phyloP scores from a whole-genome alignment of 176 grass and related monocot genomes.

The Triticum timopheevii region DNA sequence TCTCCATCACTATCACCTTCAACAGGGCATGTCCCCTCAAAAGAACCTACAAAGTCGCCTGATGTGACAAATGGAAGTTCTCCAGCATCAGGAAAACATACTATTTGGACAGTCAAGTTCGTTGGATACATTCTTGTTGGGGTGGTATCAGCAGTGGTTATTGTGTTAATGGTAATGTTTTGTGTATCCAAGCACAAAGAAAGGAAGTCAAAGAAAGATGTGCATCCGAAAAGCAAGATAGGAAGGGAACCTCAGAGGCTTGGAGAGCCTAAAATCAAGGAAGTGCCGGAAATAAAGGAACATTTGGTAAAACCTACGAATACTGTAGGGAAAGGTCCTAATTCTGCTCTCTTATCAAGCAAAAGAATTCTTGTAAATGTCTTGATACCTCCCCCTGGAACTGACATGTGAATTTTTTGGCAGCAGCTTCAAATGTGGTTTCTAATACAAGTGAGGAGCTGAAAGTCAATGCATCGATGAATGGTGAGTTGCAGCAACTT shows the following conservation, averaged over 20 bases:
- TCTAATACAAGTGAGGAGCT: slow-evolving; percentile 40
- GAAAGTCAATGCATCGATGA: slow-evolving; percentile 29
- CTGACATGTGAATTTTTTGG: slow-evolving; percentile 2
- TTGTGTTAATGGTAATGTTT: slow-evolving; percentile 60
- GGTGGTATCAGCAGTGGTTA: slow-evolving; percentile 59
- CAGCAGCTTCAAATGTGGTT: slow-evolving; percentile 41
- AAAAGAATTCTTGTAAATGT: background rate
- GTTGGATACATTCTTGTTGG: slow-evolving; percentile 80
- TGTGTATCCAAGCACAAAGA: slow-evolving; percentile 86
- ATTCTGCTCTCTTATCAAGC: slow-evolving; percentile 20
- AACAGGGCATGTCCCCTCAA: slow-evolving; percentile 45
- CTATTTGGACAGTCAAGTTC: slow-evolving; percentile 55
- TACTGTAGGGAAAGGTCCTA: slow-evolving; percentile 62
- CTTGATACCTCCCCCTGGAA: background rate
- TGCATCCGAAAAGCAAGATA: slow-evolving; percentile 48
- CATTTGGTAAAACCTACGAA: slow-evolving; percentile 45
- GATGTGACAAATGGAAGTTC: slow-evolving; percentile 38
- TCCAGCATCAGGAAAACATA: slow-evolving; percentile 40
- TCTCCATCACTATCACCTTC: slow-evolving; percentile 48
- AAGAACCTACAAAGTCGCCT: slow-evolving; percentile 55
- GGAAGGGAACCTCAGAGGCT: slow-evolving; percentile 47
- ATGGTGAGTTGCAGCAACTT: slow-evolving; percentile 43
- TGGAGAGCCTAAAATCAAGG: slow-evolving; percentile 57
- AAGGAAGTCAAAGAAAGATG: slow-evolving; percentile 41
- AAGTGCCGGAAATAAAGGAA: slow-evolving; percentile 52